phyloP scores from a whole-genome alignment of 495 filamentous ascomycete genomes.

The Xylaria palmicola region DNA sequence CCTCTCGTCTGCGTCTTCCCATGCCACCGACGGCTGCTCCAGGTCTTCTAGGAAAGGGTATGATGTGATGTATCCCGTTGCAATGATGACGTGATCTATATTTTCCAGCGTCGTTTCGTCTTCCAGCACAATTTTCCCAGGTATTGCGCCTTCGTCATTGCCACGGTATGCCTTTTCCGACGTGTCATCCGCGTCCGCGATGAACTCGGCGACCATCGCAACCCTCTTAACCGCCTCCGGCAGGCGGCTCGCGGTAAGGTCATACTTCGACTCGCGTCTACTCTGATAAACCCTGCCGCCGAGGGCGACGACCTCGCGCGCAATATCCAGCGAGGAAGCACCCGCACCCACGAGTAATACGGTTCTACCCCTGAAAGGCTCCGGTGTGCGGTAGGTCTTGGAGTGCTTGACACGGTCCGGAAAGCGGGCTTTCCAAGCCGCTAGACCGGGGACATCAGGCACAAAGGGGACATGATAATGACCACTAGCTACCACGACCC shows the following conservation, averaged over 20 bases:
- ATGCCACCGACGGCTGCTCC: slow-evolving; percentile 35
- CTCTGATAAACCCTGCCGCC: slow-evolving; percentile 58
- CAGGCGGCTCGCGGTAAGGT: slow-evolving; percentile 49
- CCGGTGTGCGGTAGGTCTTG: slow-evolving; percentile 57
- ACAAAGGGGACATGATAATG: slow-evolving; percentile 59
- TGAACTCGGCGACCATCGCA: slow-evolving; percentile 43
- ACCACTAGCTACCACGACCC: slow-evolving; percentile 57
- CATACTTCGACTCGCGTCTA: slow-evolving; percentile 56
- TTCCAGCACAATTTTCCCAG: slow-evolving; percentile 28
- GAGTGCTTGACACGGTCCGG: slow-evolving; percentile 56
- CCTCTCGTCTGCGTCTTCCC: slow-evolving; percentile 43
- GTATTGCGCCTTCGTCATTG: slow-evolving; percentile 18
- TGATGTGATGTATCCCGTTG: slow-evolving; percentile 64
- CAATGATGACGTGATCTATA: slow-evolving; percentile 57
- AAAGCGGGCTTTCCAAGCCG: slow-evolving; percentile 52
- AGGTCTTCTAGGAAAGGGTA: slow-evolving; percentile 57
- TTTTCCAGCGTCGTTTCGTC: slow-evolving; percentile 44
- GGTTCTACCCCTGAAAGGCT: slow-evolving; percentile 47
- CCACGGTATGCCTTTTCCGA: background rate
- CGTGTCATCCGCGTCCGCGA: slow-evolving; percentile 21
- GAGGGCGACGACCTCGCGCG: slow-evolving; percentile 51
- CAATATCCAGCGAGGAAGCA: slow-evolving; percentile 61
- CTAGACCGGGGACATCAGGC: slow-evolving; percentile 54
- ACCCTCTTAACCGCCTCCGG: slow-evolving; percentile 52
- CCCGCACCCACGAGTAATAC: slow-evolving; percentile 61